A percentile compares a stretch with the other conserved stretches of the same genome.
Conservation (phyloP, 306 rosid species). For the Prinsepia uniflora region DNA sequence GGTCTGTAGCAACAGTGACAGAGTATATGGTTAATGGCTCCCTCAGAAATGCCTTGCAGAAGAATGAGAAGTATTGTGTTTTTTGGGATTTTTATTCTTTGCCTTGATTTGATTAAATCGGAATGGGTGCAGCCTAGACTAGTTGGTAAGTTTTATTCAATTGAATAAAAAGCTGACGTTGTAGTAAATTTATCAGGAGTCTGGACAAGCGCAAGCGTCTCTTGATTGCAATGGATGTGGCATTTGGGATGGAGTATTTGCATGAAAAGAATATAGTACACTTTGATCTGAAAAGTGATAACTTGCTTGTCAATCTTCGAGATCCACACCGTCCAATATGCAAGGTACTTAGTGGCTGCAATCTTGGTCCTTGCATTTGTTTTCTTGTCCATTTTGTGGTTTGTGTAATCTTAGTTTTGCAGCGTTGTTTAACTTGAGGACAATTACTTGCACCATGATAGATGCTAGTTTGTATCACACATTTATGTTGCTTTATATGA, state of each 20-base stretch:
- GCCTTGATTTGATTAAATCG: not conserved
- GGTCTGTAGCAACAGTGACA: constrained; percentile 89
- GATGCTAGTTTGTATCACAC: too few species aligned
- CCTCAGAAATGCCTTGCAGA: constrained; percentile 74
- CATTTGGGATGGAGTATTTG: constrained; percentile 95
- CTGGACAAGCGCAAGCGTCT: constrained; percentile 83
- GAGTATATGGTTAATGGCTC: constrained; percentile 96
- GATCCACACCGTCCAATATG: constrained; percentile 95
- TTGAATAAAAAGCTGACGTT: constrained; percentile 14
- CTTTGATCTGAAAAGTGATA: constrained; percentile 96
- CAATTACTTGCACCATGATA: too few species aligned
- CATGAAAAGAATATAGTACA: constrained; percentile 93
- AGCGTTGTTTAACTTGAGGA: not conserved
- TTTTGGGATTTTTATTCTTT: not conserved
- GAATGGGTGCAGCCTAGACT: not conserved
- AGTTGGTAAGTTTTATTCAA: constrained; percentile 6
- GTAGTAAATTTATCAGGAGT: constrained; percentile 43
- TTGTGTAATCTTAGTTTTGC: not conserved
- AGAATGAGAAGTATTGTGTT: constrained; percentile 63
- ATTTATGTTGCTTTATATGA: too few species aligned
- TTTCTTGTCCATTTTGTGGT: constrained; percentile 8
- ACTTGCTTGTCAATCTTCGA: constrained; percentile 86
- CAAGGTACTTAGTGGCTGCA: constrained; percentile 54
- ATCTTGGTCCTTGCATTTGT: not conserved
- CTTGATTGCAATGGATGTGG: constrained; percentile 92